Evolutionary conservation across 1,284 basidiomycete genomes (phyloP), one percentile per base, ranked within the genome.

Genomic region (Moesziomyces sp.): DNA sequence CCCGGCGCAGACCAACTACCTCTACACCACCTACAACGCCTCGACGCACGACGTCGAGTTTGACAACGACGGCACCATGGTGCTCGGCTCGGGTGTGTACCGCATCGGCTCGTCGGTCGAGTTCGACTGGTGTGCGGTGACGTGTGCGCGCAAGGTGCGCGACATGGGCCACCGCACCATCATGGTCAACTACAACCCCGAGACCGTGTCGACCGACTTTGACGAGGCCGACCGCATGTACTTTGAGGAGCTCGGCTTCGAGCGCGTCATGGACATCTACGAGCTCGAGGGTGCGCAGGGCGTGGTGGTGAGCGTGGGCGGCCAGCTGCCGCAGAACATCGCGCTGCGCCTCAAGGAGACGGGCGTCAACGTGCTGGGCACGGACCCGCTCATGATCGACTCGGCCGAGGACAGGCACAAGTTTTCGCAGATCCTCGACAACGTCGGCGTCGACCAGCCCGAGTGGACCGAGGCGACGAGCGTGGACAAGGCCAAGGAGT

Each of bases 101-200:
- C 91, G 97, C 62, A 99, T 99, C 80, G 97, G 97, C 58, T 93
- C 91, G 84, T 96, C 93, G 71, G 97, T 99, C 84, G 97, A 99
- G 87, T 99, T 99, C 85, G 97, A 99, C 86, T 99, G 97, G 97
- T 99, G 97, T 85, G 97, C 97, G 33, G 97, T 99, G 52, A 98
- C 95, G 3, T 98, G 95, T 85, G 93, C 94, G 44, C 89, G 97
- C 72, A 92, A 91, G 83, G 89, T 99, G 74, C 89, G 95, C 74
- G 90, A 91, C 72, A 92, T 94, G 89, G 94, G 94, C 83, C 91
- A 93, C 86, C 90, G 91, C 87, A 98, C 97, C 46, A 91, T 99
- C 87, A 99, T 99, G 96, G 89, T 99, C 89, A 99, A 99, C 88
- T 99, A 99, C 87, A 99, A 99, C 86, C 97, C 96, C 18, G 97